phyloP scores from a whole-genome alignment of 1,284 basidiomycete species.

The Rhodotorula glutinis region DNA sequence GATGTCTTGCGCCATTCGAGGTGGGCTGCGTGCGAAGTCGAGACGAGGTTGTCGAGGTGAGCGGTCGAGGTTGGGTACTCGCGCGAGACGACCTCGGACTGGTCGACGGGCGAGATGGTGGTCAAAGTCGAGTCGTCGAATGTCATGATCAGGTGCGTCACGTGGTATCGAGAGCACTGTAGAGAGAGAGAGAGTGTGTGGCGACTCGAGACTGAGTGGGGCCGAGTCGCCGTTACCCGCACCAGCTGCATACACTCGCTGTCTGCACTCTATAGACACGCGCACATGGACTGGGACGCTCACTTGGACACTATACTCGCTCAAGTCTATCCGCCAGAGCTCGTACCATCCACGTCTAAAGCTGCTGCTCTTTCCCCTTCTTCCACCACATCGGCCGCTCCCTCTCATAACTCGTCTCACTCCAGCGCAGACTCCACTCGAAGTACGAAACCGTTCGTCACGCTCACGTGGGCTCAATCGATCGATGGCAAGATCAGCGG shows the following conservation, averaged over 20 bases:
- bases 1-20: slow-evolving; percentile 67
- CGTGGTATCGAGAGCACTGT: background rate
- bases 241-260: no score
- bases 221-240: no score
- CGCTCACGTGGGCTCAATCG: slow-evolving; percentile 93
- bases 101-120: slow-evolving; percentile 54
- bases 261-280: no score
- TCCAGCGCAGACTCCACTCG: background rate
- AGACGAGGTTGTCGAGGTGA: slow-evolving; percentile 62
- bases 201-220: no score
- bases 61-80: slow-evolving; percentile 47
- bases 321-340: no score
- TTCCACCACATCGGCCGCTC: no score
- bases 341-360: no score
- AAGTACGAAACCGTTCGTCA: slow-evolving; percentile 51
- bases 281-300: no score
- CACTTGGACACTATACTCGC: no score
- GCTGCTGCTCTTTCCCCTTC: no score
- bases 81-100: slow-evolving; percentile 47
- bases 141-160: background rate
- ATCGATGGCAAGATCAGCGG: slow-evolving; percentile 91
- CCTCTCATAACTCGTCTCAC: background rate
- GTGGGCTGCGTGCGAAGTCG: slow-evolving; percentile 63
- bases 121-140: slow-evolving; percentile 48
- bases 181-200: background rate